Base-by-base conservation (phyloP, 345 rosid species). In the Heritiera littoralis region DNA sequence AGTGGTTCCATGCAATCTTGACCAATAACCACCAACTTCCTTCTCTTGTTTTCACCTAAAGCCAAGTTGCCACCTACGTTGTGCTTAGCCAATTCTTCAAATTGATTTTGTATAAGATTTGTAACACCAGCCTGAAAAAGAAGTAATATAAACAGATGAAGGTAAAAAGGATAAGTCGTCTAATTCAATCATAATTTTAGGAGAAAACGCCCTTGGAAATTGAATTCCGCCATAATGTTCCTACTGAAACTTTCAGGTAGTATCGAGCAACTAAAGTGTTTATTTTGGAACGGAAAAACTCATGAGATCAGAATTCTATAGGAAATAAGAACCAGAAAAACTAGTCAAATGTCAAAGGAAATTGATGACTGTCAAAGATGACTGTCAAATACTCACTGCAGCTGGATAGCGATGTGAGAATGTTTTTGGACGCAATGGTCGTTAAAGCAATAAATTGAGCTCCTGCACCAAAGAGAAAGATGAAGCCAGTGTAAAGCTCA, bases 1-100 rank as follows among this genome's bases (percentile, higher is more conserved):
- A 96, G 97, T n/a, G 99, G 98, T 86, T 96, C 99, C 48, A 94
- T 74, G 76, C 92, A 89, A 83, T 90, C 91, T 85, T 91, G 98
- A 83, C 94, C 92, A 75, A 94, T 90, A 80, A 96, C 91, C 66
- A 91, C 86, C 82, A 92, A 76, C 80, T 90, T 92, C 76, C 92
- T 87, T 82, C 82, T 84, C 82, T 89, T 86, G 48, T 82, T 84
- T 66, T 84, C 87, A 72, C 83, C 84, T 17, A 79, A 80, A 81
- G 9, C 84, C 63, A 13, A 75, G 73, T 65, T 71, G 18, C 76
- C 79, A 35, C 61, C 81, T 51, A 77, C 76, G 67, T 88, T 89
- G 80, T 87, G 89, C 70, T 80, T 90, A 1, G 88, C 83, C 78
- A 94, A 66, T 82, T 92, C 93, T 81, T 90, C 90, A 74, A 96